Evolutionary conservation across 1,284 basidiomycete genomes (phyloP).

Genomic region (Coriolopsis trogii): DNA sequence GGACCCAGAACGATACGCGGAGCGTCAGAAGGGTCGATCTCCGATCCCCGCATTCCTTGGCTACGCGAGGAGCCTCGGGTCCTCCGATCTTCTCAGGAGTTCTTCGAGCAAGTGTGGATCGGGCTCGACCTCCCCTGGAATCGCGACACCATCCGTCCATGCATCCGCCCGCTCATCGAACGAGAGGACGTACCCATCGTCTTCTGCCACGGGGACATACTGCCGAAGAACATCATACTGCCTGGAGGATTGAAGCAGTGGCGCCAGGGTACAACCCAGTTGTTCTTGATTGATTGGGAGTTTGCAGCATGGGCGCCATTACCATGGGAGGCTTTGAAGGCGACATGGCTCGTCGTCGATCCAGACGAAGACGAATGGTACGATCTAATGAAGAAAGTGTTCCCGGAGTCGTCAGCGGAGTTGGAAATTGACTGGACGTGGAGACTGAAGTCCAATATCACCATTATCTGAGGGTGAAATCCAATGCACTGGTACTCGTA

Average conservation of each 20-base stretch:
- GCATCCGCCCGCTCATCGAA: constrained; percentile 12
- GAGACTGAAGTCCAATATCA: constrained; percentile 1
- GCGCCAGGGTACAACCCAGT: not conserved
- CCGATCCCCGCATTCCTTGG: constrained; percentile 22
- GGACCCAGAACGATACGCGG: constrained; percentile 1
- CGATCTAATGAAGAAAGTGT: constrained; percentile 8
- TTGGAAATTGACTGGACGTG: constrained; percentile 10
- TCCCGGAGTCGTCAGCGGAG: constrained; percentile 5
- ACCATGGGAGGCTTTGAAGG: constrained; percentile 21
- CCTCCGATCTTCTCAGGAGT: constrained; percentile 5
- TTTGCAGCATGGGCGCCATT: constrained; percentile 19
- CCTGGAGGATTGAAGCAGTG: constrained; percentile 15
- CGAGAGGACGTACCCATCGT: constrained; percentile 16
- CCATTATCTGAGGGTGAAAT: too few relatives aligned
- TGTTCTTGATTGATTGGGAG: constrained; percentile 22
- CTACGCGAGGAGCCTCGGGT: constrained; percentile 10
- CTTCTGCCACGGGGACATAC: constrained; percentile 19
- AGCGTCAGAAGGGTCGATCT: constrained; percentile 4
- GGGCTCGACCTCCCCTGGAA: constrained; percentile 7
- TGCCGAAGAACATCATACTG: constrained; percentile 15
- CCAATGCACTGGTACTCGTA: too few relatives aligned
- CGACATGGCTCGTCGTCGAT: constrained; percentile 13
- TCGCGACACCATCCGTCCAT: constrained; percentile 1
- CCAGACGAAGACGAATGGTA: constrained; percentile 16
- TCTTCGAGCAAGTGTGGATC: constrained; percentile 18